Conservation (phyloP, 768 basidiomycete genomes). For the Pleurotus tuber-regium region DNA sequence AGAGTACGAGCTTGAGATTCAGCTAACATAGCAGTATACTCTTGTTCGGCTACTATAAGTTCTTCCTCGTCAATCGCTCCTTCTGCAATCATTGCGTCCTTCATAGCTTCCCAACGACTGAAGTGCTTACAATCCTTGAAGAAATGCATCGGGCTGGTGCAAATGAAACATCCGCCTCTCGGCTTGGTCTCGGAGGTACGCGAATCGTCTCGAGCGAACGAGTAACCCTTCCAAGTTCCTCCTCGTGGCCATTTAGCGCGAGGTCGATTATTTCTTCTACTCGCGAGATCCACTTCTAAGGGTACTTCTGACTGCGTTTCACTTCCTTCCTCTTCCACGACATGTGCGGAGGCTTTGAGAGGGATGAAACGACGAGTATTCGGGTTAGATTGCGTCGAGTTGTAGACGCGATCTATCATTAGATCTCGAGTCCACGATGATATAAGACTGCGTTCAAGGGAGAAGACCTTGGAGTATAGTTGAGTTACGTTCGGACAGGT, state of each 20-base stretch:
- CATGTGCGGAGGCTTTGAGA: not conserved
- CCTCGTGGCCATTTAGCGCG: not conserved
- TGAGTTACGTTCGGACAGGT: not conserved
- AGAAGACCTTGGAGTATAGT: not conserved
- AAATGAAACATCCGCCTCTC: constrained; percentile 18
- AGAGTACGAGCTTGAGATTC: not conserved
- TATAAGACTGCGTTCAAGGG: not conserved
- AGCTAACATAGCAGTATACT: constrained; percentile 10
- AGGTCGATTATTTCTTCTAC: not conserved
- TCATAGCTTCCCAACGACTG: constrained; percentile 11
- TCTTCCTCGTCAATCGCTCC: constrained; percentile 6
- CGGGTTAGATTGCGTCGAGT: not conserved
- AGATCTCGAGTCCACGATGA: not conserved
- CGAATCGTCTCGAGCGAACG: constrained; percentile 4
- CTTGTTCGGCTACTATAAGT: constrained; percentile 8
- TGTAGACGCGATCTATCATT: not conserved
- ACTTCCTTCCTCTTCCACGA: not conserved
- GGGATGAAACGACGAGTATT: not conserved
- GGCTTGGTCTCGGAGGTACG: not conserved
- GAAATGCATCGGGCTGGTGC: constrained; percentile 20
- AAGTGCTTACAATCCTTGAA: constrained; percentile 20
- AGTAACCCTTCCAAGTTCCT: not conserved
- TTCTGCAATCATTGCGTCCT: constrained; percentile 9
- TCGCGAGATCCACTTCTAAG: not conserved
- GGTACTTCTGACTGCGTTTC: not conserved